Evolutionary conservation across 116 monocot genomes (phyloP).

Genomic region (Iris pallida): DNA sequence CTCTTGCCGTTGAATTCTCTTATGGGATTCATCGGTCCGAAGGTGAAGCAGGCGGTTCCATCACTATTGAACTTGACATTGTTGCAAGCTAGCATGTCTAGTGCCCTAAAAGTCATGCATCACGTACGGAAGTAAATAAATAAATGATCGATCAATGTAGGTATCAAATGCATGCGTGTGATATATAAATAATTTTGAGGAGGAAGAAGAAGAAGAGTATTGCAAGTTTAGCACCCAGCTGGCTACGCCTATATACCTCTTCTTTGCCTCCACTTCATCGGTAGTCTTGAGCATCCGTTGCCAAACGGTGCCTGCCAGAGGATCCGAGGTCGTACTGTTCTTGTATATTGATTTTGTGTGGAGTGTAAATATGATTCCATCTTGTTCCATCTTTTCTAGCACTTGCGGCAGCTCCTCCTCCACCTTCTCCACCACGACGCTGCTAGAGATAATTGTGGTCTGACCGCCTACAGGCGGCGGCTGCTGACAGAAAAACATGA

Average conservation of each 20-base stretch:
- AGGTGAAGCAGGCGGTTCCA: slow-evolving; percentile 10
- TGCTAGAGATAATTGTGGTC: slow-evolving; percentile 9
- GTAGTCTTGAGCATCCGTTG: slow-evolving; percentile 26
- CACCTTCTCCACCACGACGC: slow-evolving; percentile 7
- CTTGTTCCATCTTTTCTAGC: neutral
- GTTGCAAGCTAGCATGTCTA: slow-evolving; percentile 3
- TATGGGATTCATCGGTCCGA: slow-evolving; percentile 19
- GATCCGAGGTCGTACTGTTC: neutral
- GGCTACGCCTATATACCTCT: too few relatives aligned
- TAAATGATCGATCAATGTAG: too few relatives aligned
- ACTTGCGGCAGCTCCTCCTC: neutral
- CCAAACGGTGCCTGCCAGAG: slow-evolving; percentile 5
- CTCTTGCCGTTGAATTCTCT: slow-evolving; percentile 14
- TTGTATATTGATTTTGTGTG: neutral
- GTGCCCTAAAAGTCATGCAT: too few relatives aligned
- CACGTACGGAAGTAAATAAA: too few relatives aligned
- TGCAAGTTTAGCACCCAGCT: too few relatives aligned
- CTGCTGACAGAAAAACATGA: slow-evolving; percentile 5
- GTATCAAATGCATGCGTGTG: too few relatives aligned
- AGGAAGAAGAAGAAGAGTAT: too few relatives aligned
- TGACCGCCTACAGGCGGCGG: slow-evolving; percentile 5
- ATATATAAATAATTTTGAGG: too few relatives aligned
- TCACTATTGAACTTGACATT: slow-evolving; percentile 8
- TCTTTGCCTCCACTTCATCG: slow-evolving; percentile 16
- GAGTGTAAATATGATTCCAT: neutral